Evolutionary conservation across 2,329 filamentous ascomycete genomes (phyloP).

Genomic region (Verticillium tricorpus): DNA sequence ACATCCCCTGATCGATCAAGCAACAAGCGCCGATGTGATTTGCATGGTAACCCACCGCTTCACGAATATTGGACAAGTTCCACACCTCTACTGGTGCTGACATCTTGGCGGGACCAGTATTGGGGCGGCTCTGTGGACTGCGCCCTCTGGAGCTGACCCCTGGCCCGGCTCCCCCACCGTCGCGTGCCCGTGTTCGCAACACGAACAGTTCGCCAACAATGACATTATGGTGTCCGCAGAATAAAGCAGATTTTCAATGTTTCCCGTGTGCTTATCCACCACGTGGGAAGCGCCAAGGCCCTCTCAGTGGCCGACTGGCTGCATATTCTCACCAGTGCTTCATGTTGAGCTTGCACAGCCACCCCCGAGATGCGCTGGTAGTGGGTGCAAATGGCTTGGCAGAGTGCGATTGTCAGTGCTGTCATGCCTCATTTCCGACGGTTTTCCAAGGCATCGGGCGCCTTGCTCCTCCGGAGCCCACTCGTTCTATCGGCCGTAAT

Average conservation of each 20-base stretch:
- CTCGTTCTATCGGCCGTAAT: background rate
- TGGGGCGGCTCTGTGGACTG: background rate
- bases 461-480: background rate
- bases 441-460: background rate
- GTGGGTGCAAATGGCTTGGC: background rate
- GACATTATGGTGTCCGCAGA: background rate
- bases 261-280: background rate
- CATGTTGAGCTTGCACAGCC: background rate
- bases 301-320: background rate
- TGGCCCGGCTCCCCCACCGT: background rate
- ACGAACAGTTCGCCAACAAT: background rate
- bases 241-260: background rate
- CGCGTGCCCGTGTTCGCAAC: background rate
- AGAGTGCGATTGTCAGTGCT: background rate
- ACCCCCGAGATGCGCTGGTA: background rate
- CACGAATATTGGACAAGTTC: background rate
- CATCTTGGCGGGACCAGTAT: background rate
- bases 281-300: background rate
- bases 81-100: background rate
- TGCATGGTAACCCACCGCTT: background rate
- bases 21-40: background rate
- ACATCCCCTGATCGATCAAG: background rate
- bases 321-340: background rate
- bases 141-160: background rate
- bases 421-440: background rate